phyloP scores from a whole-genome alignment of 768 basidiomycete species.

The Psilocybe azurescens region DNA sequence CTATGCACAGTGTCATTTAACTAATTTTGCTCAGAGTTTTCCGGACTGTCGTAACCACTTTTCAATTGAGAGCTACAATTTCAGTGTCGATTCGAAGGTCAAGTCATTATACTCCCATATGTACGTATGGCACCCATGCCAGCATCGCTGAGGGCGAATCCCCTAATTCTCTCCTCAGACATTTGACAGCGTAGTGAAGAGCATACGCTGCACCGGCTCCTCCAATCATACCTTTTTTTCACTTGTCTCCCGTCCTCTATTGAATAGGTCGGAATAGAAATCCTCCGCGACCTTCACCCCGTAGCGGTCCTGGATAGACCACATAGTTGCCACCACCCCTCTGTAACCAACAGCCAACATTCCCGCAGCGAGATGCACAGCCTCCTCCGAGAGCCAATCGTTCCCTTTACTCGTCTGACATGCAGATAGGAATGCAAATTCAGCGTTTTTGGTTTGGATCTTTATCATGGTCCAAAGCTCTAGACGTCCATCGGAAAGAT shows the following conservation, averaged over 20 bases:
- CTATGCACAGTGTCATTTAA: too few relatives aligned
- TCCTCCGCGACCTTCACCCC: not conserved
- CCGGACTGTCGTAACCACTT: too few relatives aligned
- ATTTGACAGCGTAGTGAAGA: not conserved
- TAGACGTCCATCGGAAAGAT: constrained; percentile 3
- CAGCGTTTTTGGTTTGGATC: not conserved
- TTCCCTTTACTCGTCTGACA: constrained; percentile 4
- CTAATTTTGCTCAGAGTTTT: too few relatives aligned
- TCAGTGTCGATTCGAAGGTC: not conserved
- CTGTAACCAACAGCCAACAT: constrained; percentile 20
- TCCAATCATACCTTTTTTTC: not conserved
- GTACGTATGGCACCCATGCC: constrained; percentile 14
- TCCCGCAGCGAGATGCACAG: constrained; percentile 17
- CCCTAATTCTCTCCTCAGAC: not conserved
- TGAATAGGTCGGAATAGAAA: not conserved
- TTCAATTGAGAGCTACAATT: too few relatives aligned
- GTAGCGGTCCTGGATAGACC: constrained; percentile 16
- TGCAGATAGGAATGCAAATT: constrained; percentile 13
- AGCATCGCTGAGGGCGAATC: not conserved
- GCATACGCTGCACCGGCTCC: not conserved
- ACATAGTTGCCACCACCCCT: constrained; percentile 18
- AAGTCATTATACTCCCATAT: constrained; percentile 2
- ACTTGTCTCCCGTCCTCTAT: too few relatives aligned
- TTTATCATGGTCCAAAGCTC: not conserved
- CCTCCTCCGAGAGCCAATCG: constrained; percentile 10